These are phyloP conservation scores for Lathyrus aphaca DNA, from an alignment of 306 rosid species.

Conservation along the genomic window DNA sequence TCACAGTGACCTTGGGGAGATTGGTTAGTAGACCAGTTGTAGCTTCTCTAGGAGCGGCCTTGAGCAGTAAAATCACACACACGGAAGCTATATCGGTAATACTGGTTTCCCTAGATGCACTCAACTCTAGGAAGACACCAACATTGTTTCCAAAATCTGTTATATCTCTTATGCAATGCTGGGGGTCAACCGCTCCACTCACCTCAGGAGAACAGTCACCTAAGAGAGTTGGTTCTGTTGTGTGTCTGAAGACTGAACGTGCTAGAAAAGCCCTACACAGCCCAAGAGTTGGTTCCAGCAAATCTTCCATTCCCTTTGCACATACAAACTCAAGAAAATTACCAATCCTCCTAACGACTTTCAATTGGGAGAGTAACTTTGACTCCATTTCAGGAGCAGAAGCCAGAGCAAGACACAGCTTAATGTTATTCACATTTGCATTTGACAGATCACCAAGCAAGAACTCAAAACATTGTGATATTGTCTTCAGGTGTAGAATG, in stretches of 20 bases:
- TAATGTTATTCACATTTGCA: slow-evolving; percentile 82
- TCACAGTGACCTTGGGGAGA: slow-evolving; percentile 70
- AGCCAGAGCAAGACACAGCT: slow-evolving; percentile 86
- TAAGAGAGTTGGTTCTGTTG: slow-evolving; percentile 70
- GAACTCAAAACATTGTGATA: slow-evolving; percentile 96
- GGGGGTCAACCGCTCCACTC: slow-evolving; percentile 64
- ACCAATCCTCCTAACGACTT: slow-evolving; percentile 90
- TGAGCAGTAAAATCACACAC: slow-evolving; percentile 72
- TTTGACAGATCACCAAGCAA: slow-evolving; percentile 92
- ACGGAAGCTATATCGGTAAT: slow-evolving; percentile 80
- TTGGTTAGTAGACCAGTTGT: slow-evolving; percentile 85
- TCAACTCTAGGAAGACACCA: slow-evolving; percentile 75
- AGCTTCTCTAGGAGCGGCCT: slow-evolving; percentile 96
- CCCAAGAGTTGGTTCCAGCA: slow-evolving; percentile 88
- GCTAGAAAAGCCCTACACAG: slow-evolving; percentile 88
- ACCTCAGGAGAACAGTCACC: slow-evolving; percentile 55
- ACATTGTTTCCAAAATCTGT: slow-evolving; percentile 80
- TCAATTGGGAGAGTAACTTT: slow-evolving; percentile 86
- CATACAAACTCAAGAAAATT: slow-evolving; percentile 79
- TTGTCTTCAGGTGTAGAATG: slow-evolving; percentile 81
- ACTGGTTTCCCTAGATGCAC: slow-evolving; percentile 56
- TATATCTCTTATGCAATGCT: slow-evolving; percentile 80
- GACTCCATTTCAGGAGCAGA: slow-evolving; percentile 97
- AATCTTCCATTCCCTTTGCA: slow-evolving; percentile 93
- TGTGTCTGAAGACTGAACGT: slow-evolving; percentile 64